Evolutionary conservation across 2,329 filamentous ascomycete genomes (phyloP).

Genomic region (Penicillium fuscoglaucum): DNA sequence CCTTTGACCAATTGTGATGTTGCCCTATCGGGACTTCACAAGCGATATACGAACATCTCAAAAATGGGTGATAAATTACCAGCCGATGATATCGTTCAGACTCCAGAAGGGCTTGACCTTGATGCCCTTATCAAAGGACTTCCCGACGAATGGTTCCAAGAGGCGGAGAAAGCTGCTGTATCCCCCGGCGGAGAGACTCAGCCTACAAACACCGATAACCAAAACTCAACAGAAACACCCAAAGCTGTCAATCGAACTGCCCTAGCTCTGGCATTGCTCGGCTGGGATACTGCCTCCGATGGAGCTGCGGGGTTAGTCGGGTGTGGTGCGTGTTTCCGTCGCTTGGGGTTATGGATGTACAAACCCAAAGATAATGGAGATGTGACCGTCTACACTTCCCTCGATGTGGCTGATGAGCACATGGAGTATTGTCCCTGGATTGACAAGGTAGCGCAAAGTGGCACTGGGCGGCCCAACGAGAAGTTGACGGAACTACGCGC

Average conservation of each 20-base stretch:
- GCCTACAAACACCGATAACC: not conserved
- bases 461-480: conserved; percentile 33
- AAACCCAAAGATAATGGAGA: conserved; percentile 65
- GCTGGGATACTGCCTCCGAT: conserved; percentile 64
- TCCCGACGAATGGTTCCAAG: conserved; percentile 29
- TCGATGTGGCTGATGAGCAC: conserved; percentile 72
- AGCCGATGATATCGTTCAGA: conserved; percentile 30
- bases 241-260: conserved; percentile 59
- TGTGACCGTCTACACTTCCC: conserved; percentile 44
- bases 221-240: conserved; percentile 5
- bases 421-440: conserved; percentile 84
- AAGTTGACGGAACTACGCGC: conserved; percentile 38
- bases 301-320: conserved; percentile 63
- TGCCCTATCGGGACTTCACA: conserved; percentile 59
- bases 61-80: conserved; percentile 43
- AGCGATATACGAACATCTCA: conserved; percentile 62
- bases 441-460: conserved; percentile 62
- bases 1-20: conserved; percentile 62
- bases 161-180: not conserved
- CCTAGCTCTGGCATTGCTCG: conserved; percentile 68
- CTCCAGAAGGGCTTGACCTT: conserved; percentile 36
- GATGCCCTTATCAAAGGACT: conserved; percentile 32
- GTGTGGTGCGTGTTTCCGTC: conserved; percentile 83
- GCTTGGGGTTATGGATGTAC: conserved; percentile 93
- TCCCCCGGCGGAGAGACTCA: not conserved